These are phyloP conservation scores for Crithidia bombi DNA, from an alignment of 208 protist species.

Conservation along the genomic window DNA sequence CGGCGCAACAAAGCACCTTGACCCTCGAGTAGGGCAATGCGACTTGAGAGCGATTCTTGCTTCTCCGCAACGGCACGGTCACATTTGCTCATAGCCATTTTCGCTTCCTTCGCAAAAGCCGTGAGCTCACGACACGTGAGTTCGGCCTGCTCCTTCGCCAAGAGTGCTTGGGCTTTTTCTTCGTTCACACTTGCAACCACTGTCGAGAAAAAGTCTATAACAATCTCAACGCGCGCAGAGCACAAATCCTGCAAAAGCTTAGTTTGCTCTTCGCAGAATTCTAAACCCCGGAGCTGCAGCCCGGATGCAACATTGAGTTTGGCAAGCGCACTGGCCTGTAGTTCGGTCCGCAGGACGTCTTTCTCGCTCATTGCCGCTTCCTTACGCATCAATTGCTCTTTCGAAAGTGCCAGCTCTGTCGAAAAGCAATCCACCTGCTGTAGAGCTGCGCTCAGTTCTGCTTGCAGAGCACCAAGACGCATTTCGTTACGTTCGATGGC, in stretches of 20 bases:
- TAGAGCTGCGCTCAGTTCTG: not conserved
- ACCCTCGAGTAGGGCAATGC: slow-evolving; percentile 23
- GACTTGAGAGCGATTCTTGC: slow-evolving; percentile 26
- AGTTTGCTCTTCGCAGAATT: slow-evolving; percentile 7
- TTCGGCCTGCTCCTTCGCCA: slow-evolving; percentile 27
- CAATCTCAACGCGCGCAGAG: not conserved
- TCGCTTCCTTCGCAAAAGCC: slow-evolving; percentile 39
- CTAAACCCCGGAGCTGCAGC: not conserved
- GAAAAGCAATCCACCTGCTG: not conserved
- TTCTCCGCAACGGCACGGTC: slow-evolving; percentile 34
- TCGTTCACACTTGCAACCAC: not conserved
- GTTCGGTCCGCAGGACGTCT: not conserved
- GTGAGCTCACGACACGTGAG: slow-evolving; percentile 35
- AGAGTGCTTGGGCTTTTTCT: slow-evolving; percentile 6
- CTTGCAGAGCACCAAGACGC: not conserved
- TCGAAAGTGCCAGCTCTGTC: not conserved
- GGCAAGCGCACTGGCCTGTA: not conserved
- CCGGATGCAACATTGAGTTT: not conserved
- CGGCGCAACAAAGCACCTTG: slow-evolving; percentile 2
- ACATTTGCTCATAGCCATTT: slow-evolving; percentile 26
- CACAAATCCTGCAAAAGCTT: not conserved
- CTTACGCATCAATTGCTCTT: slow-evolving; percentile 9
- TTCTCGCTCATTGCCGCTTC: not conserved
- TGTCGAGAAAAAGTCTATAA: not conserved
- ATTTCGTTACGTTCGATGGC: not conserved